phyloP scores from a whole-genome alignment of 805 yeast species.

The Pichia ethanolica region DNA sequence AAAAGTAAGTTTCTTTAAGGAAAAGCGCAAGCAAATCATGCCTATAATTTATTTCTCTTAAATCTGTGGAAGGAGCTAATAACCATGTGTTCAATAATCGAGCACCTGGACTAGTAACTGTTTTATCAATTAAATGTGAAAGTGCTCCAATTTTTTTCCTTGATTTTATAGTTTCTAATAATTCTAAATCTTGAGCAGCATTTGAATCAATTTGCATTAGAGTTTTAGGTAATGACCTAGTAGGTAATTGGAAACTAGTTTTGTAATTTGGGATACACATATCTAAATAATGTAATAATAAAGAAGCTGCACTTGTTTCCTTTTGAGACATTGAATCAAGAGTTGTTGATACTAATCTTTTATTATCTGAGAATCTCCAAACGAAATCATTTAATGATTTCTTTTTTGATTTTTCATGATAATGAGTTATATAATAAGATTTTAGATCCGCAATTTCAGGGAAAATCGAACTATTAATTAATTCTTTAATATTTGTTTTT shows the following conservation, averaged over 20 bases:
- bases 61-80: constrained; percentile 64
- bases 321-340: constrained; percentile 32
- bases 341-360: constrained; percentile 17
- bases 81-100: constrained; percentile 78
- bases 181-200: constrained; percentile 69
- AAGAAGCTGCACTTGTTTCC: constrained; percentile 55
- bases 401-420: constrained; percentile 34
- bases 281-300: constrained; percentile 58
- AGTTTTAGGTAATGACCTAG: constrained; percentile 41
- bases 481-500: constrained; percentile 31
- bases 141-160: constrained; percentile 61
- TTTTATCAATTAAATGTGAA: constrained; percentile 59
- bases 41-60: constrained; percentile 47
- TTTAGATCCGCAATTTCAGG: constrained; percentile 51
- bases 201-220: constrained; percentile 75
- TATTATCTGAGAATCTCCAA: constrained; percentile 33
- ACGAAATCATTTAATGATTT: constrained; percentile 32
- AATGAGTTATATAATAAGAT: constrained; percentile 54
- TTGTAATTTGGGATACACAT: constrained; percentile 66
- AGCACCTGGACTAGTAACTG: constrained; percentile 77
- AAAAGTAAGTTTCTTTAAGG: constrained; percentile 21
- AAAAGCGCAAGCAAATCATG: constrained; percentile 45
- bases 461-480: constrained; percentile 46
- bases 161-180: constrained; percentile 51
- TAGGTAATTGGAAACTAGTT: constrained; percentile 61